Percentiles rank a stretch among this genome's conserved stretches.
These are phyloP conservation scores for Aspergillus coremiiformis DNA, from an alignment of 495 filamentous ascomycete species.

Conservation along the genomic window DNA sequence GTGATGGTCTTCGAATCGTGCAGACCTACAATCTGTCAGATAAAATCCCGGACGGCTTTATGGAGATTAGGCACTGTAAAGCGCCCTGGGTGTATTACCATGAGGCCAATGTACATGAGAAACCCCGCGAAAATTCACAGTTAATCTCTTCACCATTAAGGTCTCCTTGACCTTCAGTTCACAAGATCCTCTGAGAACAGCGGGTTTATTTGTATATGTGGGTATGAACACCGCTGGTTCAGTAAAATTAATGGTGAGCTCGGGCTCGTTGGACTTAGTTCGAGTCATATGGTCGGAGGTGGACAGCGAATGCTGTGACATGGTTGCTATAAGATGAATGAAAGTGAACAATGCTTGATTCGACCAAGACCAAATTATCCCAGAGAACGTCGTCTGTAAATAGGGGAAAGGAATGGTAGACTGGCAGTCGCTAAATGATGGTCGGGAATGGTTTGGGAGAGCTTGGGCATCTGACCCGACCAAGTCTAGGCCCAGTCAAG, in stretches of 20 bases:
- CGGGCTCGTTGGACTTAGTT: neutral
- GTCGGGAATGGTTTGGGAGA: neutral
- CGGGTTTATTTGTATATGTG: slow-evolving; percentile 7
- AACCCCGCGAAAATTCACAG: slow-evolving; percentile 9
- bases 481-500: neutral
- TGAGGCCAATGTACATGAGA: slow-evolving; percentile 8
- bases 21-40: neutral
- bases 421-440: neutral
- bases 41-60: neutral
- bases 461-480: neutral
- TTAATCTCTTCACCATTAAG: slow-evolving; percentile 4
- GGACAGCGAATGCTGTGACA: neutral
- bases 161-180: slow-evolving; percentile 3
- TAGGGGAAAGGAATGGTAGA: neutral
- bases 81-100: neutral
- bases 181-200: slow-evolving; percentile 9
- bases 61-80: neutral
- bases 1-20: slow-evolving; percentile 4
- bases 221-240: slow-evolving; percentile 11
- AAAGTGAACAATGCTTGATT: neutral
- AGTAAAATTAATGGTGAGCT: slow-evolving; percentile 2
- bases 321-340: neutral
- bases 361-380: neutral
- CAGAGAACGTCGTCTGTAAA: neutral
- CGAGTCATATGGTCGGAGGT: neutral